These are phyloP conservation scores for Suillus ampliporus DNA, from an alignment of 768 basidiomycete species.

Conservation along the genomic window DNA sequence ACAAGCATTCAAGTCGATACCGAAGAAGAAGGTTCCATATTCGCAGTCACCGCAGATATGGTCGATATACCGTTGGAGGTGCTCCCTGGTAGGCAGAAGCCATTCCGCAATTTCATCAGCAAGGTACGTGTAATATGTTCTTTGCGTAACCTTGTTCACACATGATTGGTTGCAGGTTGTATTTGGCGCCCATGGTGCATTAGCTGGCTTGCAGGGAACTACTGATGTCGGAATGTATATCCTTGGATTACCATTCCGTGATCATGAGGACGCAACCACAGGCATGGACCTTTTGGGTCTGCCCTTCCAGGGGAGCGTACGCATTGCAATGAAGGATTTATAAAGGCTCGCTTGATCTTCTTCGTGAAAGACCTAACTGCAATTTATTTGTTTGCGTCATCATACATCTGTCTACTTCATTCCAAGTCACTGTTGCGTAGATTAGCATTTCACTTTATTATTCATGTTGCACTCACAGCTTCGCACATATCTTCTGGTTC, in stretches of 20 bases:
- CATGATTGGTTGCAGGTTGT: slow-evolving; percentile 55
- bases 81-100: slow-evolving; percentile 75
- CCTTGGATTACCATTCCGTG: slow-evolving; percentile 61
- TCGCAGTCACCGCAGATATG: slow-evolving; percentile 67
- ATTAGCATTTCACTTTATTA: background rate
- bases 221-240: slow-evolving; percentile 66
- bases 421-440: background rate
- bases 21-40: slow-evolving; percentile 56
- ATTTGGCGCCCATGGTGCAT: slow-evolving; percentile 65
- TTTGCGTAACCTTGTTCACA: slow-evolving; percentile 16
- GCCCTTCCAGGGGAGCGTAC: slow-evolving; percentile 71
- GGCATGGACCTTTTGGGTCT: slow-evolving; percentile 62
- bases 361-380: background rate
- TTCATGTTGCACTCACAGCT: background rate
- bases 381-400: background rate
- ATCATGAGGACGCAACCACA: slow-evolving; percentile 11
- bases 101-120: slow-evolving; percentile 76
- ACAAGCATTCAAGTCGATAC: slow-evolving; percentile 47
- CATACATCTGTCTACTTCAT: background rate
- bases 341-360: background rate
- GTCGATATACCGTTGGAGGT: slow-evolving; percentile 79
- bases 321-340: slow-evolving; percentile 59
- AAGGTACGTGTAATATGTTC: slow-evolving; percentile 55
- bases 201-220: slow-evolving; percentile 70
- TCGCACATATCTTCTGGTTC: background rate